These are phyloP conservation scores for Rhodamnia rubescens DNA, from an alignment of 345 rosid genomes.

Conservation along the genomic window DNA sequence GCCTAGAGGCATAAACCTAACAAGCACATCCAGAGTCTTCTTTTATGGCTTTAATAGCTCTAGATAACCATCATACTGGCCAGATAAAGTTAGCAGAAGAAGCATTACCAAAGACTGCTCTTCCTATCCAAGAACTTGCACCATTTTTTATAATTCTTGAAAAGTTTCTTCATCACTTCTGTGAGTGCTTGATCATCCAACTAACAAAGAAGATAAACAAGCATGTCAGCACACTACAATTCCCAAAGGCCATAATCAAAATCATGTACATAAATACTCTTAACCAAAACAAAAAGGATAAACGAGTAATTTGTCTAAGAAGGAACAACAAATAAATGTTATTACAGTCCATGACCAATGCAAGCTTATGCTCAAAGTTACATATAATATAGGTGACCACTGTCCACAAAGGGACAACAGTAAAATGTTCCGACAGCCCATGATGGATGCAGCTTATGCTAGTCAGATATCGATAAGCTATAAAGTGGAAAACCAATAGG, in stretches of 20 bases:
- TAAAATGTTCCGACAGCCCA: neutral
- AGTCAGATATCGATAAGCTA: neutral
- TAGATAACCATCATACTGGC: neutral
- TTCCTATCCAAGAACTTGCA: conserved; percentile 94
- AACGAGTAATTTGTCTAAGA: neutral
- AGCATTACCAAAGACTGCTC: conserved; percentile 94
- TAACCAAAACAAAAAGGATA: neutral
- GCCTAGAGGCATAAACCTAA: neutral
- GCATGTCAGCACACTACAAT: conserved; percentile 22
- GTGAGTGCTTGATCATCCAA: conserved; percentile 93
- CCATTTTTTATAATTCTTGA: conserved; percentile 97
- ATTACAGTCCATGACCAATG: neutral
- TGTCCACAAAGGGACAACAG: neutral
- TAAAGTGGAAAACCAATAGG: neutral
- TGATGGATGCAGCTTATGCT: neutral
- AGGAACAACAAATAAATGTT: neutral
- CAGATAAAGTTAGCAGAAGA: neutral
- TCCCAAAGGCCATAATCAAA: neutral
- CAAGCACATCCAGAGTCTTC: neutral
- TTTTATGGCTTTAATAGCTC: neutral
- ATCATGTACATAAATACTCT: neutral
- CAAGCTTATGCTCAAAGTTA: neutral
- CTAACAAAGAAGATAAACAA: conserved; percentile 29
- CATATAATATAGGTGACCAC: neutral
- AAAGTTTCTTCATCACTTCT: conserved; percentile 98